Evolutionary conservation across 148 eudicot genomes (phyloP).

Genomic region (Rhododendron henanense): DNA sequence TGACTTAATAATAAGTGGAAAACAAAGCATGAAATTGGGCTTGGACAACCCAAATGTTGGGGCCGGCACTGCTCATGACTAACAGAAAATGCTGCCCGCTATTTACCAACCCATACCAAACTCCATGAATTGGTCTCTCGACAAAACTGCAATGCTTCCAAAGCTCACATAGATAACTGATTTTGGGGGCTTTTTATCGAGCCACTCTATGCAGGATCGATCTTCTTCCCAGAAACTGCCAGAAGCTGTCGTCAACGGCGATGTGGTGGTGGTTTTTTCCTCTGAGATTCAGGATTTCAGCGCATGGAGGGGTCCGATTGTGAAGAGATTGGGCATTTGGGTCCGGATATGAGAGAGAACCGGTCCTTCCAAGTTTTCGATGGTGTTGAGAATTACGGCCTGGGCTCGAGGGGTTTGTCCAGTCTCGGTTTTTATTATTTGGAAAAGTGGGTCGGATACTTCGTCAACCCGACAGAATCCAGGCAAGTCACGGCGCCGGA

Average conservation of each 20-base stretch:
- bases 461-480: background rate
- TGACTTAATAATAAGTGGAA: too few relatives aligned
- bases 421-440: background rate
- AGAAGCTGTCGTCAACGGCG: background rate
- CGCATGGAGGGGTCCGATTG: slow-evolving; percentile 1
- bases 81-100: slow-evolving; percentile 11
- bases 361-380: slow-evolving; percentile 17
- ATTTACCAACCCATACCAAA: slow-evolving; percentile 14
- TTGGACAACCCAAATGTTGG: too few relatives aligned
- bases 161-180: slow-evolving; percentile 1
- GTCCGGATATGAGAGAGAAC: slow-evolving; percentile 6
- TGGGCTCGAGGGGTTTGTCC: background rate
- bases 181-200: background rate
- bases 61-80: too few relatives aligned
- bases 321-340: slow-evolving; percentile 11
- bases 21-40: too few relatives aligned
- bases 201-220: slow-evolving; percentile 9
- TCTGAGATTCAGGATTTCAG: background rate
- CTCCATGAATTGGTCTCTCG: slow-evolving; percentile 1
- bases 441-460: background rate
- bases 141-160: background rate
- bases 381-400: slow-evolving; percentile 20
- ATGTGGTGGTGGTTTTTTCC: background rate
- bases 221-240: slow-evolving; percentile 10
- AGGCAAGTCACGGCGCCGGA: background rate